These are phyloP conservation scores for Nymphaea thermarum DNA, from an alignment of 164 flowering plant genomes.

Conservation along the genomic window DNA sequence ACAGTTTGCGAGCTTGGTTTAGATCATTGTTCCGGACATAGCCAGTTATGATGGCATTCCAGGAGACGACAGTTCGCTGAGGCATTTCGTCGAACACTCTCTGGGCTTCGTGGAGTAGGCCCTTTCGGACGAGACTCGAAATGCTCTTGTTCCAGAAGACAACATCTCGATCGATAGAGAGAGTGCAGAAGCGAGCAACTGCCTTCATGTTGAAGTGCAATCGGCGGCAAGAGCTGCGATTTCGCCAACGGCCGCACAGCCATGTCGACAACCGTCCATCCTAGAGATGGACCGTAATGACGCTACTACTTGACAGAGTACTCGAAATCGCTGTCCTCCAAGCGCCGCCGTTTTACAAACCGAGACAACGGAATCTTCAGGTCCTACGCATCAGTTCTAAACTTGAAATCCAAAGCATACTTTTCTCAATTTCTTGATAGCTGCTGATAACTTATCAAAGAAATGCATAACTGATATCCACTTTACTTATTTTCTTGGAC, in stretches of 20 bases:
- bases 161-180: neutral
- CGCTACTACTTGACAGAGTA: too few relatives aligned
- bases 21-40: constrained; percentile 7
- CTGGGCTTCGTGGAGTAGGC: constrained; percentile 3
- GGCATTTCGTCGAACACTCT: constrained; percentile 9
- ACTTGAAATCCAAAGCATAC: too few relatives aligned
- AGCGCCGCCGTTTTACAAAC: too few relatives aligned
- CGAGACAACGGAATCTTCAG: too few relatives aligned
- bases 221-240: neutral
- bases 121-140: constrained; percentile 4
- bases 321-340: too few relatives aligned
- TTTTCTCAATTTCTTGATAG: too few relatives aligned
- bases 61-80: constrained; percentile 7
- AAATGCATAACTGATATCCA: too few relatives aligned
- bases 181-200: neutral
- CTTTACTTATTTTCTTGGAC: too few relatives aligned
- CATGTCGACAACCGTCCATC: neutral
- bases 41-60: constrained; percentile 13
- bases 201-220: neutral
- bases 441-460: too few relatives aligned
- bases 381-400: too few relatives aligned
- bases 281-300: neutral
- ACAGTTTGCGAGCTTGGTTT: constrained; percentile 4
- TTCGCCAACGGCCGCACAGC: neutral
- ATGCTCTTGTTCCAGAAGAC: constrained; percentile 9